These are phyloP conservation scores for Diplodia sapinea DNA, from an alignment of 2,329 filamentous ascomycete genomes.

Conservation along the genomic window DNA sequence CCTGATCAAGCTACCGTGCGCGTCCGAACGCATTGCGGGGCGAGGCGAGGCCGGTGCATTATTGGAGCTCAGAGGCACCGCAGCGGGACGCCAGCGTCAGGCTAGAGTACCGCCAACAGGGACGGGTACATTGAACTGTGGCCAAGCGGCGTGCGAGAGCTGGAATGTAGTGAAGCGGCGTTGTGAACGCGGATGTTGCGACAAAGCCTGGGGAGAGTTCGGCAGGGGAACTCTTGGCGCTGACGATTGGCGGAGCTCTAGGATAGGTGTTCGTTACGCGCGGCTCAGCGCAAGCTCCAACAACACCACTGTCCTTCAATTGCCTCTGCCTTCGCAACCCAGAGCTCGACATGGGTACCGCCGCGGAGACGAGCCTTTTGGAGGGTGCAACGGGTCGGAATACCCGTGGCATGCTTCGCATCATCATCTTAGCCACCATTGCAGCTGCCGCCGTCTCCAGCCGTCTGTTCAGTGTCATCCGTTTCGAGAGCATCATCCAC, in stretches of 20 bases:
- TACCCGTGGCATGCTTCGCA: conserved; percentile 81
- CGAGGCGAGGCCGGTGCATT: not conserved
- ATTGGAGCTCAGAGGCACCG: no score
- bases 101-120: not conserved
- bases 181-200: not conserved
- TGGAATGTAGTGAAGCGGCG: not conserved
- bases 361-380: conserved; percentile 61
- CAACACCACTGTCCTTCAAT: conserved; percentile 29
- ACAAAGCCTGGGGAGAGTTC: conserved; percentile 2
- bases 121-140: not conserved
- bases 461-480: conserved; percentile 97
- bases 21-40: conserved; percentile 4
- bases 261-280: conserved; percentile 31
- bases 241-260: conserved; percentile 28
- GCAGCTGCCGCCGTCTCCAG: conserved; percentile 90
- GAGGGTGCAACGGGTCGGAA: conserved; percentile 80
- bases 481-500: conserved; percentile 99
- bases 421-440: conserved; percentile 89
- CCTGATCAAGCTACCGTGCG: not conserved
- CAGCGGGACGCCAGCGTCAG: not conserved
- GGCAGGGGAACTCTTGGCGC: conserved; percentile 31
- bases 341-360: conserved; percentile 46
- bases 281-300: conserved; percentile 29
- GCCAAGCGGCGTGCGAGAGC: not conserved
- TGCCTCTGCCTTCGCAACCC: conserved; percentile 33